phyloP scores from a whole-genome alignment of 1,139 yeast genomes.

The Schwanniomyces etchellsii region DNA sequence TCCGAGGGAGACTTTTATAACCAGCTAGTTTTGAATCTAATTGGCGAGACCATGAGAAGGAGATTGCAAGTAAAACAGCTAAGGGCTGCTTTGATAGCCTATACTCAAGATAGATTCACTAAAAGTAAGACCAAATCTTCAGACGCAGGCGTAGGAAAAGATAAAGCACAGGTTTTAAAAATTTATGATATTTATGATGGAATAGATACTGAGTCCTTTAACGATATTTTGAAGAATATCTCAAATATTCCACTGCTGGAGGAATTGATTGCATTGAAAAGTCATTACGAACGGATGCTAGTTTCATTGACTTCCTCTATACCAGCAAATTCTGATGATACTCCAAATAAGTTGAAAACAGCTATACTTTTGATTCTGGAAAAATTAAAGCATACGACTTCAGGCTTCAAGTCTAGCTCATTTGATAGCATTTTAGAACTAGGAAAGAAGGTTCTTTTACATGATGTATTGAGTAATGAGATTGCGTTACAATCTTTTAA shows the following conservation, averaged over 20 bases:
- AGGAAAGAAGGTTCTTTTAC: constrained; percentile 7
- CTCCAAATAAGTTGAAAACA: not conserved
- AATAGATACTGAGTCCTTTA: constrained; percentile 34
- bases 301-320: not conserved
- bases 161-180: not conserved
- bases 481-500: constrained; percentile 45
- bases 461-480: constrained; percentile 29
- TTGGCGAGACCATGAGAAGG: constrained; percentile 67
- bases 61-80: constrained; percentile 71
- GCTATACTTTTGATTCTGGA: not conserved
- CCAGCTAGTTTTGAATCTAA: constrained; percentile 50
- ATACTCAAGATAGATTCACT: constrained; percentile 30
- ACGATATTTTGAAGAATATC: constrained; percentile 31
- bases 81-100: constrained; percentile 65
- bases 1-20: constrained; percentile 80
- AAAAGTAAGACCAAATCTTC: constrained; percentile 2
- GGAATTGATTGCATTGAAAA: not conserved
- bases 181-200: constrained; percentile 12
- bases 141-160: no score
- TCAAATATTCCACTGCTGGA: constrained; percentile 6
- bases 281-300: not conserved
- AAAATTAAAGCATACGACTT: not conserved
- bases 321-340: not conserved
- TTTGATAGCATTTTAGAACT: not conserved
- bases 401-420: not conserved